Evolutionary conservation across 148 eudicot species (phyloP).

Genomic region (Linanthus parryae): DNA sequence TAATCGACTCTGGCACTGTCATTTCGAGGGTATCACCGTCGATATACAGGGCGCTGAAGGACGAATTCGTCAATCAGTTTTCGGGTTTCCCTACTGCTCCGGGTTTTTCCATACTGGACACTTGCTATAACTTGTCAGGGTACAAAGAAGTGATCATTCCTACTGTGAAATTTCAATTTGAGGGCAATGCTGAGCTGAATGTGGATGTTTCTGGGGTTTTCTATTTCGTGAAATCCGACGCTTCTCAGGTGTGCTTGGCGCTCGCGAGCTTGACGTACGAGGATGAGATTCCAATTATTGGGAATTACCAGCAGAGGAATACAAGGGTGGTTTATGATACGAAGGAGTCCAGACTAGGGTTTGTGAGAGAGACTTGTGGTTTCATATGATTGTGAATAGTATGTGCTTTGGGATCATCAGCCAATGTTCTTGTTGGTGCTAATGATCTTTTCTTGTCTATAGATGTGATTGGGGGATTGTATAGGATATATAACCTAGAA

Average conservation of each 20-base stretch:
- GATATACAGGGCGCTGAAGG: constrained; percentile 33
- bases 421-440: no score
- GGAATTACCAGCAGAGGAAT: constrained; percentile 82
- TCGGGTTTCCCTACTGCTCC: constrained; percentile 55
- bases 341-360: constrained; percentile 45
- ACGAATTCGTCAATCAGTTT: constrained; percentile 59
- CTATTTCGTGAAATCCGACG: constrained; percentile 59
- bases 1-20: constrained; percentile 80
- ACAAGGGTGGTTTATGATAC: constrained; percentile 68
- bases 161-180: constrained; percentile 43
- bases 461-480: no score
- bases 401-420: no score
- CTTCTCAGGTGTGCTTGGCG: constrained; percentile 77
- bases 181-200: constrained; percentile 39
- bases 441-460: no score
- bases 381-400: no score
- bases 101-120: constrained; percentile 61
- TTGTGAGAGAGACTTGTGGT: constrained; percentile 68
- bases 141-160: constrained; percentile 61
- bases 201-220: constrained; percentile 60
- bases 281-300: constrained; percentile 63
- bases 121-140: constrained; percentile 57
- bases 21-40: constrained; percentile 64
- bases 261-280: constrained; percentile 61
- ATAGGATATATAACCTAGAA: no score